phyloP scores from a whole-genome alignment of 2,329 filamentous ascomycete genomes.

The Colletotrichum theobromicola region DNA sequence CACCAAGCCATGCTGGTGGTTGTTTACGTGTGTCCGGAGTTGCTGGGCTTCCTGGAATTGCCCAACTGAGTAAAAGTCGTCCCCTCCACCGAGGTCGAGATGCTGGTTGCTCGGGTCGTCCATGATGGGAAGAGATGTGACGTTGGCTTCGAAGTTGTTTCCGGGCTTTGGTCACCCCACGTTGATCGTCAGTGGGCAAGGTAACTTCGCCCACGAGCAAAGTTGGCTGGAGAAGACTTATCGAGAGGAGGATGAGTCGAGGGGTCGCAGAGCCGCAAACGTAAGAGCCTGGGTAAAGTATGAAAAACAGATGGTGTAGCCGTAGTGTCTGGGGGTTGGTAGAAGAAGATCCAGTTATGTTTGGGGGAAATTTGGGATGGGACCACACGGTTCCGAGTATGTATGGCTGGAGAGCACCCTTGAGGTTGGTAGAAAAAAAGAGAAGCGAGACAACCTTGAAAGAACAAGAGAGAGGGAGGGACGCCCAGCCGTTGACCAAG shows the following conservation, averaged over 20 bases:
- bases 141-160: not conserved
- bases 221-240: not conserved
- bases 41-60: not conserved
- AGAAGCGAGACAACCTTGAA: not conserved
- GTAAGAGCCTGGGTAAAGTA: not conserved
- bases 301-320: not conserved
- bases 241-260: not conserved
- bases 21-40: not conserved
- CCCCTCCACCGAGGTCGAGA: not conserved
- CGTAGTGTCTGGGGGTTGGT: not conserved
- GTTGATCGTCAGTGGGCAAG: not conserved
- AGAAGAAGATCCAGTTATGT: not conserved
- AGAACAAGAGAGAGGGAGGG: not conserved
- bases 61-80: too few relatives aligned
- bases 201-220: not conserved
- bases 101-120: constrained; percentile 22
- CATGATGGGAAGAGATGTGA: constrained; percentile 18
- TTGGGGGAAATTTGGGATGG: not conserved
- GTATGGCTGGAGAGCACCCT: not conserved
- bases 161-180: not conserved
- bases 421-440: not conserved
- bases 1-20: not conserved
- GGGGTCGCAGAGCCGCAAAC: constrained; percentile 10
- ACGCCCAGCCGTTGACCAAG: constrained; percentile 6
- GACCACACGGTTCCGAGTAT: not conserved